Base-by-base conservation (phyloP, 148 eudicot species). In the Euryodendron excelsum region DNA sequence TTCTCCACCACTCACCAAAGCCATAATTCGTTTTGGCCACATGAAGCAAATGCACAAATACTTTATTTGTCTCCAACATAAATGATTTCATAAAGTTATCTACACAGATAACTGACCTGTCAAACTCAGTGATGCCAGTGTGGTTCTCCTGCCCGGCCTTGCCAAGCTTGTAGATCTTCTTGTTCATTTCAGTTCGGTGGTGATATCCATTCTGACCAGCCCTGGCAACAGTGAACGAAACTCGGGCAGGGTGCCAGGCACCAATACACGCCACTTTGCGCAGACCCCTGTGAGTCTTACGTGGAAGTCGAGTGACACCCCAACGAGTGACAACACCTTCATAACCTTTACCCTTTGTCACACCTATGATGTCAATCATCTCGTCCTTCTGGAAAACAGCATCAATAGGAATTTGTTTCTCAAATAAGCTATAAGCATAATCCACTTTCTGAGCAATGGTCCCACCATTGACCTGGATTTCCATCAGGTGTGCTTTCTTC, bases 261-360 rank as follows among this genome's bases (percentile, higher is more conserved):
- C 76, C 76, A 52, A 72, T 72, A 72, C 76, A 72, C 8, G 76
- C 76, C 18, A 92, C 97, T 85, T 92, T 92, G 1, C 97, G 84
- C 27, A 92, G 89, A 76, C 94, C 97, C 79, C 97, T 87, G 80
- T 92, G 97, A 75, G 97, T 92, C 86, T 91, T 92, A 20, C 97
- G 91, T 9, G 97, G 97, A 74, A 92, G 94, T 72, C 94, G 91
- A 18, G 94, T 90, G 6, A 92, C 94, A 70, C 97, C 97, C 97
- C 94, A 92, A 62, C 97, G 90, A 21, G 94, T 91, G 5, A 92
- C 97, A 44, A 92, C 97, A 80, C 97, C 97, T 77, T 92, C 97
- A 28, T 91, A 92, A 78, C 97, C 94, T 73, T 92, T 92, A 78
- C 97, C 97, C 80, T 92, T 92, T 21, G 97, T 91, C 23, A 92